phyloP scores from a whole-genome alignment of 495 filamentous ascomycete genomes.

The Lentithecium fluviatile region DNA sequence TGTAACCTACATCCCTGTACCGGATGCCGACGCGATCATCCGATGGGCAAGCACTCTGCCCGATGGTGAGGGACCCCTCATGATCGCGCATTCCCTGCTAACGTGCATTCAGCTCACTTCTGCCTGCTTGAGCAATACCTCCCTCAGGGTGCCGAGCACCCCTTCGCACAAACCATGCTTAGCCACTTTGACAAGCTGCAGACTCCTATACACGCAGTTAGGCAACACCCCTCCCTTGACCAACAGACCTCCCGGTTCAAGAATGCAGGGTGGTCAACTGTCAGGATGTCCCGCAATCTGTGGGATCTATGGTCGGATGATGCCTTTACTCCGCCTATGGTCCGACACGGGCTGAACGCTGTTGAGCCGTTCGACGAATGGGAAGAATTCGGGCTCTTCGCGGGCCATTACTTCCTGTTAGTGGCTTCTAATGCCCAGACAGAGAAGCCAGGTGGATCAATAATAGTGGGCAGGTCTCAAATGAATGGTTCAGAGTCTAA shows the following conservation, averaged over 20 bases:
- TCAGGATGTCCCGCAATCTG: constrained; percentile 66
- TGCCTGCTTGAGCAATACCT: constrained; percentile 88
- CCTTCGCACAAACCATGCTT: constrained; percentile 87
- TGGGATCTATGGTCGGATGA: constrained; percentile 81
- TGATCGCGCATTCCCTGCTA: not conserved
- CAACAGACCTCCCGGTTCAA: constrained; percentile 68
- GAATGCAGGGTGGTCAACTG: constrained; percentile 61
- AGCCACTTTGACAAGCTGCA: constrained; percentile 77
- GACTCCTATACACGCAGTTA: constrained; percentile 70
- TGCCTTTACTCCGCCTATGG: constrained; percentile 55
- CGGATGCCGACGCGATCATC: constrained; percentile 71
- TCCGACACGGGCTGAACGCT: constrained; percentile 58
- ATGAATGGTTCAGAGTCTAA: not conserved
- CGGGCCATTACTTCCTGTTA: constrained; percentile 80
- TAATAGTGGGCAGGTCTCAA: not conserved
- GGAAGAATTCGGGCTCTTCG: constrained; percentile 91
- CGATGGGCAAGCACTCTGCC: constrained; percentile 27
- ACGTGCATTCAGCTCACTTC: constrained; percentile 50
- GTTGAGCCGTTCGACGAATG: constrained; percentile 91
- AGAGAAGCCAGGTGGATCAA: not conserved
- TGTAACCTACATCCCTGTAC: constrained; percentile 81
- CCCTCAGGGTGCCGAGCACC: constrained; percentile 71
- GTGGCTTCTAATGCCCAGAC: constrained; percentile 49
- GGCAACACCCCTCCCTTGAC: constrained; percentile 62
- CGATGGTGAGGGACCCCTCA: constrained; percentile 17